phyloP scores from a whole-genome alignment of 768 basidiomycete species.

The Russula olivacea region DNA sequence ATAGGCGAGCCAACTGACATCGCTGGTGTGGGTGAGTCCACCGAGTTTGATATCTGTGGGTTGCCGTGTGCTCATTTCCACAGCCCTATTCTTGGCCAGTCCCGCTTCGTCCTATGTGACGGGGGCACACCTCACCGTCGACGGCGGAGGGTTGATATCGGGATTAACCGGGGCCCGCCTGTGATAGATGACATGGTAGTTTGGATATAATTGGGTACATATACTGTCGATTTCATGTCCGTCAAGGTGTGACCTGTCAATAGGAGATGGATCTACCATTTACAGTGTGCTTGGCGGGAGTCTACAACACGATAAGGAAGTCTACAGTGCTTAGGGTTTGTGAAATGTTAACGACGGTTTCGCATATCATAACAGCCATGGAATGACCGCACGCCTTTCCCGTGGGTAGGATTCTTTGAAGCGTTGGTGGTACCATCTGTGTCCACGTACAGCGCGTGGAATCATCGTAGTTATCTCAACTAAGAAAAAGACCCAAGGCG shows the following conservation, averaged over 20 bases:
- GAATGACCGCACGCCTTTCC: constrained; percentile 73
- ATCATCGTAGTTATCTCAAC: constrained; percentile 73
- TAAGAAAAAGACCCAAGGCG: constrained; percentile 77
- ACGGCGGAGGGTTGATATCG: constrained; percentile 40
- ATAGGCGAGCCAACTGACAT: constrained; percentile 60
- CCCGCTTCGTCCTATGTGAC: constrained; percentile 71
- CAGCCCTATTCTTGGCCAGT: constrained; percentile 41
- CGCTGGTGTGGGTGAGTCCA: constrained; percentile 50
- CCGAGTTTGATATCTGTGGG: too few species aligned
- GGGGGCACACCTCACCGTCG: constrained; percentile 63
- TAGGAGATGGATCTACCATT: background rate
- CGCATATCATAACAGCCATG: constrained; percentile 56
- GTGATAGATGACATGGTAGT: background rate
- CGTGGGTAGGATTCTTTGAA: constrained; percentile 72
- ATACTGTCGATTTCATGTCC: background rate
- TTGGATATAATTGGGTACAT: background rate
- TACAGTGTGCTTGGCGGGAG: background rate
- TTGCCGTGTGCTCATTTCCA: background rate
- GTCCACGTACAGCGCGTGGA: constrained; percentile 75
- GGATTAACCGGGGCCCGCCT: constrained; percentile 4
- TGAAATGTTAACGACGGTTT: background rate
- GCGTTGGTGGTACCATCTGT: constrained; percentile 74
- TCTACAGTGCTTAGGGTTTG: background rate
- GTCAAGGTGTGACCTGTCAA: background rate
- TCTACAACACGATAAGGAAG: background rate